phyloP scores from a whole-genome alignment of 768 basidiomycete genomes.

The Tulasnella sp. region DNA sequence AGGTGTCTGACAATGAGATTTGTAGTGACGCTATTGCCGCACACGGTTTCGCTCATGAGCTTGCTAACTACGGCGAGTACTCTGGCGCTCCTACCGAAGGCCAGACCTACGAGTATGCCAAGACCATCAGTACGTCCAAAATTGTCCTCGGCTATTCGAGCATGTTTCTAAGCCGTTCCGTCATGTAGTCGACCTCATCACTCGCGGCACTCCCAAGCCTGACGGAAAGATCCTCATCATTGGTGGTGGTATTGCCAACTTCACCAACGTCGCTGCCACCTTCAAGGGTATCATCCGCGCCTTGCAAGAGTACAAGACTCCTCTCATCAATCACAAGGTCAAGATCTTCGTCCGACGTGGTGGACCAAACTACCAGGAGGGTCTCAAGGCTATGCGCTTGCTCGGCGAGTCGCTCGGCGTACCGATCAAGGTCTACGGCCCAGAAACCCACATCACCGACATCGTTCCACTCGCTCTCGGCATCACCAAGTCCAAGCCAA shows the following conservation, averaged over 20 bases:
- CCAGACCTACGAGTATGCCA: constrained; percentile 98
- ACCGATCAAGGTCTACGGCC: constrained; percentile 93
- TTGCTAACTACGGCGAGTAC: constrained; percentile 99
- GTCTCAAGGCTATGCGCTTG: constrained; percentile 95
- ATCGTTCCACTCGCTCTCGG: constrained; percentile 98
- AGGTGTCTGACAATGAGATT: background rate
- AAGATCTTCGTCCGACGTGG: constrained; percentile 97
- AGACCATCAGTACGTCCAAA: constrained; percentile 73
- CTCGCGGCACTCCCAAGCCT: constrained; percentile 62
- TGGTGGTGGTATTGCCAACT: constrained; percentile 99
- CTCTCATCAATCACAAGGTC: constrained; percentile 75
- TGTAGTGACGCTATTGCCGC: constrained; percentile 70
- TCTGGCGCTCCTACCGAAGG: constrained; percentile 96
- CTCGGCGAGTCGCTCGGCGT: constrained; percentile 95
- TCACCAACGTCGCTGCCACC: constrained; percentile 97
- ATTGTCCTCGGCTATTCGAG: background rate
- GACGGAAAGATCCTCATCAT: constrained; percentile 99
- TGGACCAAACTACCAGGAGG: constrained; percentile 99
- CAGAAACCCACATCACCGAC: constrained; percentile 97
- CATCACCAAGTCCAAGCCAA: constrained; percentile 49
- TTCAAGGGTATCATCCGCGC: constrained; percentile 99
- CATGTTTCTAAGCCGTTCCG: background rate
- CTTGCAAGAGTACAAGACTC: constrained; percentile 83
- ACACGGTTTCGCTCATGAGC: constrained; percentile 91
- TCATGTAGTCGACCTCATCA: constrained; percentile 79